Evolutionary conservation across 805 yeast species (phyloP).

Genomic region (Saccharomycopsis oosterbeekiorum): DNA sequence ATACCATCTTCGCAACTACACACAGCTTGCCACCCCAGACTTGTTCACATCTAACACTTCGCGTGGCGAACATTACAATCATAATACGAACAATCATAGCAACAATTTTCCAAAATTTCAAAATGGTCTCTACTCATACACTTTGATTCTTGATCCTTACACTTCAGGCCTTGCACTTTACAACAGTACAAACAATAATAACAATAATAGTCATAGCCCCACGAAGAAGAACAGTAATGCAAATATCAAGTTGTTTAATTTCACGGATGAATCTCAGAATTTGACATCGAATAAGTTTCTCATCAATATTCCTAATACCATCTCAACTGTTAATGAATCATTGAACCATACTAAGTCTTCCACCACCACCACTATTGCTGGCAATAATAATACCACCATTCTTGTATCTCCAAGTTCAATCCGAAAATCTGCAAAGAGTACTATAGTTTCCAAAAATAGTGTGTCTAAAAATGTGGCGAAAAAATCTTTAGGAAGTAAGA

Average conservation of each 20-base stretch:
- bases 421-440: neutral
- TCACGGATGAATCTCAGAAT: neutral
- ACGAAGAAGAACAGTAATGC: neutral
- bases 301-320: neutral
- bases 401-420: neutral
- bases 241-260: neutral
- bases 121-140: slow-evolving; percentile 13
- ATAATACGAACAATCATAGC: neutral
- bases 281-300: neutral
- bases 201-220: neutral
- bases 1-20: slow-evolving; percentile 18
- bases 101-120: slow-evolving; percentile 13
- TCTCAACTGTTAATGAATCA: neutral
- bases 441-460: neutral
- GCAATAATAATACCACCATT: neutral
- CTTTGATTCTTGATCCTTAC: slow-evolving; percentile 15
- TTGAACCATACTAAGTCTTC: neutral
- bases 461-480: neutral
- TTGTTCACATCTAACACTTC: slow-evolving; percentile 17
- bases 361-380: neutral
- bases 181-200: slow-evolving; percentile 7
- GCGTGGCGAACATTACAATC: neutral
- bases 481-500: neutral
- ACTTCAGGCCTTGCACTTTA: slow-evolving; percentile 9
- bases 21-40: slow-evolving; percentile 16